These are phyloP conservation scores for Pyrenophora graminea DNA, from an alignment of 2,329 filamentous ascomycete species.

Conservation along the genomic window DNA sequence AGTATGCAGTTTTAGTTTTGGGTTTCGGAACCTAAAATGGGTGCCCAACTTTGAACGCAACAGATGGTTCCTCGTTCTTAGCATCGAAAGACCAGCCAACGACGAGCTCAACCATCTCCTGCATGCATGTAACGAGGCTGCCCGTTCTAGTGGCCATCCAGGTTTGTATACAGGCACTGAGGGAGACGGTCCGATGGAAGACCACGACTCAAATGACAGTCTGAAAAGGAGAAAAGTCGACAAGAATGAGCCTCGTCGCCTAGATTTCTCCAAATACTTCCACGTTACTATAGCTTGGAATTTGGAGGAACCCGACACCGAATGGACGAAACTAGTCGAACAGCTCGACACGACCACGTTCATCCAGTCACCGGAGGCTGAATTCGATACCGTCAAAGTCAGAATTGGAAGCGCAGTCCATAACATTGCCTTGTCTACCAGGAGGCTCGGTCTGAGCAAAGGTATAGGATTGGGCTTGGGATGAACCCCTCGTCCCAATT, in stretches of 20 bases:
- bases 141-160: constrained; percentile 66
- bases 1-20: constrained; percentile 57
- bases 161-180: constrained; percentile 63
- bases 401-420: constrained; percentile 51
- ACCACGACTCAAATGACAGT: constrained; percentile 13
- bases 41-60: constrained; percentile 68
- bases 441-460: constrained; percentile 19
- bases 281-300: constrained; percentile 91
- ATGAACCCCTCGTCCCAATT: constrained; percentile 11
- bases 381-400: constrained; percentile 52
- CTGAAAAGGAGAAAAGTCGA: constrained; percentile 22
- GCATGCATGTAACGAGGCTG: constrained; percentile 66
- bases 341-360: constrained; percentile 27
- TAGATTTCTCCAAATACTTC: constrained; percentile 62
- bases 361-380: constrained; percentile 27
- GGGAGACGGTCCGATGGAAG: constrained; percentile 38
- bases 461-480: constrained; percentile 21
- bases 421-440: constrained; percentile 35
- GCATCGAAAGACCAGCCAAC: constrained; percentile 51
- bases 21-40: constrained; percentile 61
- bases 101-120: constrained; percentile 60
- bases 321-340: constrained; percentile 31
- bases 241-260: neutral
- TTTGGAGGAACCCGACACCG: constrained; percentile 33
- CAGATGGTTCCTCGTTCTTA: constrained; percentile 83